Evolutionary conservation across 75 land plant species (phyloP).

Genomic region (Selaginella tamariscina): DNA sequence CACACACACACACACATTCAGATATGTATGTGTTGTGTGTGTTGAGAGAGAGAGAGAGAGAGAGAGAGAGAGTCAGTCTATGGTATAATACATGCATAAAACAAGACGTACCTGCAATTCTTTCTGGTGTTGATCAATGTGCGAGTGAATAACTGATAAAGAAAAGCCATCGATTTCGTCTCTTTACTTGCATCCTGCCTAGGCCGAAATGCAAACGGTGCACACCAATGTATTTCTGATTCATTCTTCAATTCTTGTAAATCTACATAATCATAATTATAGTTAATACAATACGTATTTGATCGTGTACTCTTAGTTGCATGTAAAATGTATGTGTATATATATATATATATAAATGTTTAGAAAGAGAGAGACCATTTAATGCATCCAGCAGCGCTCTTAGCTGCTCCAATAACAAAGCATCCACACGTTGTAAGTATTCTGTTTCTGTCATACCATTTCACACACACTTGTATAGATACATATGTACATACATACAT

Average conservation of each 20-base stretch:
- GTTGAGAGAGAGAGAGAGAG: too few species aligned
- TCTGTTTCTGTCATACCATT: neutral
- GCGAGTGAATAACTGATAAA: neutral
- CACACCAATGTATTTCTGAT: neutral
- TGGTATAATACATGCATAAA: too few species aligned
- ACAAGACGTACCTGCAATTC: neutral
- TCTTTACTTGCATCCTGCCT: neutral
- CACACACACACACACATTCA: too few species aligned
- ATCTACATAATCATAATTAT: too few species aligned
- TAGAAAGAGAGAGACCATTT: too few species aligned
- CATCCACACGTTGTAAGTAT: conserved; percentile 50
- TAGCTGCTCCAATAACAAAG: conserved; percentile 65
- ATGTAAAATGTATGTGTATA: neutral
- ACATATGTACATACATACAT: neutral
- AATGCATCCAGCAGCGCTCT: conserved; percentile 74
- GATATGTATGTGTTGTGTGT: too few species aligned
- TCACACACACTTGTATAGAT: neutral
- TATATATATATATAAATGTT: too few species aligned
- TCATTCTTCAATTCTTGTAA: neutral
- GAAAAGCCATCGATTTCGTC: neutral
- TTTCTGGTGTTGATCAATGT: neutral
- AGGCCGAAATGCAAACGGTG: neutral
- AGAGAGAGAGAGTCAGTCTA: neutral
- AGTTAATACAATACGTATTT: too few species aligned
- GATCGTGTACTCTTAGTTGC: too few species aligned